Percentiles rank a stretch among this genome's conserved stretches.
Evolutionary conservation across 2,329 filamentous ascomycete species (phyloP).

Genomic region (Aspergillus sergii): DNA sequence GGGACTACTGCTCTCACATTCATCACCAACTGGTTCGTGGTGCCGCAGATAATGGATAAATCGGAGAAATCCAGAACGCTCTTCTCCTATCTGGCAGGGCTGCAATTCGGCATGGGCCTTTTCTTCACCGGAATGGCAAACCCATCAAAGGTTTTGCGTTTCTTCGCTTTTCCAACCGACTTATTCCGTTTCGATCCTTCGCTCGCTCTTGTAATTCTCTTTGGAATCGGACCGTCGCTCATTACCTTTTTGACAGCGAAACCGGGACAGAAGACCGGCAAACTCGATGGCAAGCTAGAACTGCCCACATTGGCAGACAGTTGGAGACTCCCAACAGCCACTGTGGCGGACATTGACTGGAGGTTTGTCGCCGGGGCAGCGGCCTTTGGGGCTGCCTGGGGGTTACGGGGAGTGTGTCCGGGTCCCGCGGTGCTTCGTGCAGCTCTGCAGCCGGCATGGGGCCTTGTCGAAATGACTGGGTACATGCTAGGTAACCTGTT

Average conservation of each 20-base stretch:
- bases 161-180: conserved; percentile 50
- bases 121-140: conserved; percentile 56
- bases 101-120: conserved; percentile 56
- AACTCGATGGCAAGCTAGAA: conserved; percentile 24
- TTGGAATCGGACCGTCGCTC: conserved; percentile 53
- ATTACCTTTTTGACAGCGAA: conserved; percentile 34
- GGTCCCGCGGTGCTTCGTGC: conserved; percentile 53
- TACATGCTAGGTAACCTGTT: conserved; percentile 48
- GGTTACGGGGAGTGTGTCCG: conserved; percentile 54
- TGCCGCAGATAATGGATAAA: conserved; percentile 32
- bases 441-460: conserved; percentile 52
- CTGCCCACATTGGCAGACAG: conserved; percentile 46
- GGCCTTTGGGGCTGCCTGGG: conserved; percentile 56
- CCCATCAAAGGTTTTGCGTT: conserved; percentile 53
- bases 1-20: conserved; percentile 32
- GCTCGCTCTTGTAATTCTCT: conserved; percentile 51
- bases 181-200: conserved; percentile 54
- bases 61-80: conserved; percentile 36
- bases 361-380: conserved; percentile 51
- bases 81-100: conserved; percentile 50
- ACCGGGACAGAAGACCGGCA: conserved; percentile 27
- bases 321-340: conserved; percentile 50
- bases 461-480: conserved; percentile 49
- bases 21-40: conserved; percentile 37
- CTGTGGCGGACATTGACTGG: conserved; percentile 51